These are phyloP conservation scores for Mycena polygramma DNA, from an alignment of 768 basidiomycete species.

Conservation along the genomic window DNA sequence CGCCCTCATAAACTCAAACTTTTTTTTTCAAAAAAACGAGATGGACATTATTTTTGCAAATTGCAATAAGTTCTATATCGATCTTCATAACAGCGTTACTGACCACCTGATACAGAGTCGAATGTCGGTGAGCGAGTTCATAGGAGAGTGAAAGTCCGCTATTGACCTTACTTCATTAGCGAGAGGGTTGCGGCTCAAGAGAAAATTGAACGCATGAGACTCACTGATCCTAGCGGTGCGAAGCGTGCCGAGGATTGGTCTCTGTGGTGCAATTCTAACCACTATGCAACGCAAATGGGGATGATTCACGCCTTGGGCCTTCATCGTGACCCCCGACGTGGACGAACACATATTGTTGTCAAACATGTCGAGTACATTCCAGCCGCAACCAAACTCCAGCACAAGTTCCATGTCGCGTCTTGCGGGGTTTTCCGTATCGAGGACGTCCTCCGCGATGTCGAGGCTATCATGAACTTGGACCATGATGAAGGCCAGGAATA, in stretches of 20 bases:
- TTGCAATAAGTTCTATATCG: too few relatives aligned
- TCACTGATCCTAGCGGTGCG: conserved; percentile 29
- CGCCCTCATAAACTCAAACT: too few relatives aligned
- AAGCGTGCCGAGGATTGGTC: conserved; percentile 40
- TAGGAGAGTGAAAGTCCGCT: background rate
- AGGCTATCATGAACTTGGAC: conserved; percentile 36
- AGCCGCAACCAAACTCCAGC: conserved; percentile 33
- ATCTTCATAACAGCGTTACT: too few relatives aligned
- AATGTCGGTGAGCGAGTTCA: too few relatives aligned
- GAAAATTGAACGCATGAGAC: conserved; percentile 30
- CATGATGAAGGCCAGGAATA: conserved; percentile 41
- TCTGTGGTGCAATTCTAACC: conserved; percentile 34
- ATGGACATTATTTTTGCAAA: too few relatives aligned
- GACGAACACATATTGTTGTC: conserved; percentile 45
- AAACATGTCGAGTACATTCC: conserved; percentile 41
- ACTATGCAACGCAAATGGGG: conserved; percentile 30
- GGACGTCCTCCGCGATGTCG: conserved; percentile 42
- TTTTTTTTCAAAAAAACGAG: too few relatives aligned
- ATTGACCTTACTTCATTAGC: background rate
- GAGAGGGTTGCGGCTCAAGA: conserved; percentile 26
- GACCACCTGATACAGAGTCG: too few relatives aligned
- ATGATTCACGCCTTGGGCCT: conserved; percentile 42
- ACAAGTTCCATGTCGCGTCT: conserved; percentile 39
- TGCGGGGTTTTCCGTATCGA: conserved; percentile 42
- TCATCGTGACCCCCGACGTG: conserved; percentile 36